Evolutionary conservation across 495 filamentous ascomycete genomes (phyloP), one percentile per base, ranked within the genome.

Genomic region (Aspergillus saccharolyticus): DNA sequence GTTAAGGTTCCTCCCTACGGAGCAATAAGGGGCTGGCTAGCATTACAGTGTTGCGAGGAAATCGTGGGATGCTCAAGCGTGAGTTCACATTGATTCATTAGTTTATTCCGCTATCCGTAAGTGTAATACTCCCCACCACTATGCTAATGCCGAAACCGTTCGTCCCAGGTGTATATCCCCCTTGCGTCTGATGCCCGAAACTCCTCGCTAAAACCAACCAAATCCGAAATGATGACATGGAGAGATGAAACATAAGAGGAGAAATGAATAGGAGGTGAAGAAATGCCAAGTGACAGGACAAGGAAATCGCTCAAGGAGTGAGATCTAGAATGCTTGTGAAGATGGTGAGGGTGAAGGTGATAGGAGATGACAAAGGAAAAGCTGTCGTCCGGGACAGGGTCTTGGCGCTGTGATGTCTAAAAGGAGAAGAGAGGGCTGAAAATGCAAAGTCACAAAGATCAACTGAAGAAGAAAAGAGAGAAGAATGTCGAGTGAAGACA

Each of bases 151-250:
- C 47, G 47, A 50, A 50, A 50, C 47, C 47, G 47, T 24, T 22
- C 47, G 47, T 50, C 15, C 47, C 47, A 17, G 44, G 47, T 50
- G 33, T 39, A 39, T 39, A 39, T 55, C 51, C 59, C 45, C 55
- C 55, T 57, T 62, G 60, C 60, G 43, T 61, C 44, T 49, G 33
- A 58, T 59, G 57, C 57, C 56, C 56, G 46, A 63, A 62, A 63
- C 61, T 45, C 61, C 61, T 59, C 44, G 61, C 61, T 63, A 59
- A 63, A 24, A 19, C 49, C 50, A 45, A 48, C 30, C 49, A 45
- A 45, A 48, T 22, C 30, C 17, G 17, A 30, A 61, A 55, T 45
- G 25, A 46, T 16, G 22, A 48, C 20, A 45, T 24, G 42, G 42
- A 28, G 14, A 42, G 44, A 55, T 17, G 53, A 33, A 19, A 48